phyloP scores from a whole-genome alignment of 75 land plant species.

The Cryptomeria japonica region DNA sequence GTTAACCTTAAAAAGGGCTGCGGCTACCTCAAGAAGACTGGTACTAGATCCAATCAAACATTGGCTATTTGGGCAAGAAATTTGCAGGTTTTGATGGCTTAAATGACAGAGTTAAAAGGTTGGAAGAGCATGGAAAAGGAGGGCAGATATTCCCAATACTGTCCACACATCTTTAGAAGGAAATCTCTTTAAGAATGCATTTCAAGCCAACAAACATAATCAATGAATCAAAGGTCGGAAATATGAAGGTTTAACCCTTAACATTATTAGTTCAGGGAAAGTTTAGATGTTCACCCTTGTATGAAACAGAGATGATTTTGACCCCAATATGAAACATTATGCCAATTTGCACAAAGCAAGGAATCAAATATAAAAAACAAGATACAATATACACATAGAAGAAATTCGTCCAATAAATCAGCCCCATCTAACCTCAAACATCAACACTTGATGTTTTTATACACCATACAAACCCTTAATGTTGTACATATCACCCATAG shows the following conservation, averaged over 20 bases:
- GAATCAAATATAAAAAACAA: neutral
- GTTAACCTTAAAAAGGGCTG: neutral
- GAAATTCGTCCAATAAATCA: neutral
- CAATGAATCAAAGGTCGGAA: neutral
- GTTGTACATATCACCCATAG: neutral
- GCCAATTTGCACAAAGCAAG: neutral
- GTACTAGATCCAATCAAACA: no score
- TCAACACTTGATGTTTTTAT: neutral
- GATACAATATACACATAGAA: neutral
- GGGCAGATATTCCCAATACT: no score
- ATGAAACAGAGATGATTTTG: neutral
- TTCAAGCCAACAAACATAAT: no score
- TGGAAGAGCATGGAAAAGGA: neutral
- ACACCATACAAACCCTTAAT: neutral
- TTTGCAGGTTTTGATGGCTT: neutral
- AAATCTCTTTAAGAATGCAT: no score
- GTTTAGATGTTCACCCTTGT: neutral
- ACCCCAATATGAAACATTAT: neutral
- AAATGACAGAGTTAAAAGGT: neutral
- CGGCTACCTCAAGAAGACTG: neutral
- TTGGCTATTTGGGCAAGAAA: no score
- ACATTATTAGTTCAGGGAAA: neutral
- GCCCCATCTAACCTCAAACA: neutral
- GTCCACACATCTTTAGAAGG: no score
- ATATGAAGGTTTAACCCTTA: neutral